A percentile compares a stretch with the other conserved stretches of the same genome.
Conservation (phyloP, 371 early-diverging fungal genomes). For the Choanephora cucurbitarum region DNA sequence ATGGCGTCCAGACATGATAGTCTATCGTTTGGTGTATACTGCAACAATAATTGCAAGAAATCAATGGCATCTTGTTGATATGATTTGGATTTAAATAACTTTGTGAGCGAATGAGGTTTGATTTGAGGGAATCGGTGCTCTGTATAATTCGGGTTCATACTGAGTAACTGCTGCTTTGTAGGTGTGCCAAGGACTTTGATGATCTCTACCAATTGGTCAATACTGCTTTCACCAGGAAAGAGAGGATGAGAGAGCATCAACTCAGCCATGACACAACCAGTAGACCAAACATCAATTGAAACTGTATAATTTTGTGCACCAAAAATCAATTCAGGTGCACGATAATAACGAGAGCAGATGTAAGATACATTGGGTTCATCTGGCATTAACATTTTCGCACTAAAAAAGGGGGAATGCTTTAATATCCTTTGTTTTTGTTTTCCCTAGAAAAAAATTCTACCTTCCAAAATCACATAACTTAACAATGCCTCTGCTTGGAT, state of each 20-base stretch:
- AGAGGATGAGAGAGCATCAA: conserved; percentile 94
- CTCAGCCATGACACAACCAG: conserved; percentile 99
- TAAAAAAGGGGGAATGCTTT: conserved; percentile 18
- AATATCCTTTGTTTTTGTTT: not conserved
- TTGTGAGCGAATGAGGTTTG: conserved; percentile 73
- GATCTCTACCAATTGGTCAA: conserved; percentile 99
- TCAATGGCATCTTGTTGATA: conserved; percentile 73
- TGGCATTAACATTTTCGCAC: conserved; percentile 92
- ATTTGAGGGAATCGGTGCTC: conserved; percentile 98
- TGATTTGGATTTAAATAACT: not conserved
- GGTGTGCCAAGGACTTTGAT: conserved; percentile 99
- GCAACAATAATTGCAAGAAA: conserved; percentile 80
- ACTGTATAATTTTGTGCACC: conserved; percentile 95
- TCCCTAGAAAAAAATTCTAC: no score
- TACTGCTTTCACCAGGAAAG: conserved; percentile 98
- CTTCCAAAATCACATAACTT: conserved; percentile 99
- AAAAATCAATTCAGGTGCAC: conserved; percentile 98
- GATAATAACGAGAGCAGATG: conserved; percentile 98
- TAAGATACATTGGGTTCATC: conserved; percentile 98
- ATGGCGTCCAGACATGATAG: conserved; percentile 90
- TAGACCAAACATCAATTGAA: conserved; percentile 96
- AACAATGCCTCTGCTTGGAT: conserved; percentile 85
- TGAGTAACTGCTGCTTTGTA: conserved; percentile 90
- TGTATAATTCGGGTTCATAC: conserved; percentile 97
- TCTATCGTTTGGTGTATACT: conserved; percentile 91